phyloP scores from a whole-genome alignment of 441 rosid species.

The Arabidopsis hybrid region DNA sequence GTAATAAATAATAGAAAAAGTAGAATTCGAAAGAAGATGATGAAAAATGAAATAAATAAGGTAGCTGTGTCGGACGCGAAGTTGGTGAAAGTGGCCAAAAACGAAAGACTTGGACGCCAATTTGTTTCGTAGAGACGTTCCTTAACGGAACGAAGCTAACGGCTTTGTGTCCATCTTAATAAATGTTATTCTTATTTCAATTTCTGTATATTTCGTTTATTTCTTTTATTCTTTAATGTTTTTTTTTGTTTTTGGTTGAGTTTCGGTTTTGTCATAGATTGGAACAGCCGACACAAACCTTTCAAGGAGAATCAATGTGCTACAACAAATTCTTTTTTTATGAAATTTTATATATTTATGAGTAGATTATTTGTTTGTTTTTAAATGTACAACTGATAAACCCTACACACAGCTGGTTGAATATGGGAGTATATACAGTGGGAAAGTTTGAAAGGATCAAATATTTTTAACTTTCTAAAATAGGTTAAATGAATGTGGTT shows the following conservation, averaged over 20 bases:
- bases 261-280: slow-evolving; percentile 23
- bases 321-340: background rate
- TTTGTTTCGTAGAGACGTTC: slow-evolving; percentile 35
- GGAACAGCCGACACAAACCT: slow-evolving; percentile 44
- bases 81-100: slow-evolving; percentile 50
- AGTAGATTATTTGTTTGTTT: background rate
- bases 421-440: background rate
- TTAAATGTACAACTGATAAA: background rate
- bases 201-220: slow-evolving; percentile 1
- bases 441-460: background rate
- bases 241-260: background rate
- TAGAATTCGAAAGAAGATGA: slow-evolving; percentile 21
- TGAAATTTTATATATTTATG: background rate
- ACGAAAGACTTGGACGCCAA: slow-evolving; percentile 39
- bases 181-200: slow-evolving; percentile 1
- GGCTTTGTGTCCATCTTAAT: slow-evolving; percentile 40
- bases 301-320: slow-evolving; percentile 39
- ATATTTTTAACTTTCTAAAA: background rate
- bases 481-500: background rate
- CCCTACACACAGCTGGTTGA: slow-evolving; percentile 13
- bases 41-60: slow-evolving; percentile 41
- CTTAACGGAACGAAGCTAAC: slow-evolving; percentile 16
- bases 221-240: background rate
- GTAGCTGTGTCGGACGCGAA: slow-evolving; percentile 47
- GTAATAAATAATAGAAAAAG: slow-evolving; percentile 36